Base-by-base conservation (phyloP, 108 stramenopile genomes). In the Pseudonitzschia pungens region DNA sequence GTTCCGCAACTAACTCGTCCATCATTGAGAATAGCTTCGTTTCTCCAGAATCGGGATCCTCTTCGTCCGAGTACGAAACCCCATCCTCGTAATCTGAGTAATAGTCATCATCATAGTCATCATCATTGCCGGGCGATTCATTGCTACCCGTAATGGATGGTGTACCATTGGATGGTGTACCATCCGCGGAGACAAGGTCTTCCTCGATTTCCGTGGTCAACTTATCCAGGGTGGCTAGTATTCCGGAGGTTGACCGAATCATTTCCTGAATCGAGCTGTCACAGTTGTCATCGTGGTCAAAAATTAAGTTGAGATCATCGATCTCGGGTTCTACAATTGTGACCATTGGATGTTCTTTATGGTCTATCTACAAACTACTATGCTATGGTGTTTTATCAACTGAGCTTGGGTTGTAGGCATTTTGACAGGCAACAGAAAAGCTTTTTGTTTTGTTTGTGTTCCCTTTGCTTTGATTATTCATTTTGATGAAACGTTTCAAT, bases 21-120 rank as follows among this genome's bases (percentile, higher is more conserved):
- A 63, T 63, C 62, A 63, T 63, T 6, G 32, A 40, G 20, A 63
- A 63, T 33, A 63, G 28, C n/a, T 63, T 63, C 11, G 24, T 63
- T 40, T 63, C 62, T 33, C 62, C 62, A 6, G 62, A 63, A 63
- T 63, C 62, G 36, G 27, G 31, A n/a, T 63, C 31, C 21, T 63
- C 62, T 20, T 63, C 62, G 31, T 63, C 62, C n/a, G 32, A 33
- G 54, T 55, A 55, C 9, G 54, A 12, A 24, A n/a, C 50, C 6
- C 22, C 54, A 2, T 55, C 54, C 21, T 26, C 54, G 26, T 55
- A 2, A 10, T 28, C 27, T 8, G 5, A 28, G 22, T 58, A 58
- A 4, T 6, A 58, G 16, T 58, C 57, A 32, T 32, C 31, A 21
- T 28, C 57, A 1, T 28, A 6, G 11, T 58, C 57, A 2, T 55